phyloP scores from a whole-genome alignment of 305 asterid genomes.

The Ruellia speciosa region DNA sequence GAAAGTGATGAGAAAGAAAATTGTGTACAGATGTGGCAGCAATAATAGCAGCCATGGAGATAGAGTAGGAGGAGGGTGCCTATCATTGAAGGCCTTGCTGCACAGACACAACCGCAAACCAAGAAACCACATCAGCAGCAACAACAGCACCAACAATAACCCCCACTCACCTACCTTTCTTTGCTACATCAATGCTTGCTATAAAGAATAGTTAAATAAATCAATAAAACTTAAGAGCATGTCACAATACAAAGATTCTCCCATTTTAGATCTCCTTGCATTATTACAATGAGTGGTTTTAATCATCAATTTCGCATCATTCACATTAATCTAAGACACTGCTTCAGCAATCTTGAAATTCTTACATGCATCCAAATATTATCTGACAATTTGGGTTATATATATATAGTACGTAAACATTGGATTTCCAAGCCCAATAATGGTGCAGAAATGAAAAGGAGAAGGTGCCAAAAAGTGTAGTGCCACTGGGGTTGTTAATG shows the following conservation, averaged over 20 bases:
- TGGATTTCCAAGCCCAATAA: no score
- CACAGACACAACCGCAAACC: constrained; percentile 25
- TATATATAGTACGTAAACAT: no score
- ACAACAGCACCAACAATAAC: constrained; percentile 1
- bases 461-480: not conserved
- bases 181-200: constrained; percentile 45
- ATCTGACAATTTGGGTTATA: no score
- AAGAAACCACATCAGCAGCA: constrained; percentile 11
- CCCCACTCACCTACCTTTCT: constrained; percentile 24
- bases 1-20: constrained; percentile 18
- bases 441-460: not conserved
- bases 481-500: not conserved
- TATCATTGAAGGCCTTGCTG: constrained; percentile 42
- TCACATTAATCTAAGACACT: no score
- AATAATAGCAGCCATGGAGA: not conserved
- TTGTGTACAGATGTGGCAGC: constrained; percentile 22
- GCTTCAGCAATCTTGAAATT: no score
- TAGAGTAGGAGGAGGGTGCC: constrained; percentile 34
- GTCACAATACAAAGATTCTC: constrained; percentile 6
- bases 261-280: not conserved
- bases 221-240: not conserved
- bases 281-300: not conserved
- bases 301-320: no score
- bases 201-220: constrained; percentile 12
- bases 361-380: no score